phyloP scores from a whole-genome alignment of 805 yeast species.

The Kazachstania psychrophila region DNA sequence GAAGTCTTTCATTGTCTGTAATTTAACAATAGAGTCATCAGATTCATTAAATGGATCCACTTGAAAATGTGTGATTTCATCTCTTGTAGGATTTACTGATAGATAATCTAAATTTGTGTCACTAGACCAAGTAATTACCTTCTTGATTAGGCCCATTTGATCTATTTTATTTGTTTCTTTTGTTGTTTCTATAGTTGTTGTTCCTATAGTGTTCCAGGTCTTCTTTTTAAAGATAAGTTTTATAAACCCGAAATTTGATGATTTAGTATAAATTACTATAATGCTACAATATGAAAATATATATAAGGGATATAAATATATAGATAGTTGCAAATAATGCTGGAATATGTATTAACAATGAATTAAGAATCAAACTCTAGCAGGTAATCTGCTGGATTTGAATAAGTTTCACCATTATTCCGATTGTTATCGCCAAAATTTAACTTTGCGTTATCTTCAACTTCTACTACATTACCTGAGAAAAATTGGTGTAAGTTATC shows the following conservation, averaged over 20 bases:
- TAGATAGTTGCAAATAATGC: too few species aligned
- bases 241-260: too few species aligned
- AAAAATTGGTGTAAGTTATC: constrained; percentile 27
- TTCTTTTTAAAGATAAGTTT: too few species aligned
- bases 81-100: constrained; percentile 70
- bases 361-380: constrained; percentile 22
- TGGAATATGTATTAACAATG: background rate
- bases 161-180: background rate
- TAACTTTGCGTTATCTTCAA: constrained; percentile 27
- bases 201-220: too few species aligned
- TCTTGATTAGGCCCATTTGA: constrained; percentile 27
- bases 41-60: constrained; percentile 41
- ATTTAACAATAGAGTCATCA: constrained; percentile 44
- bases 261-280: too few species aligned
- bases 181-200: too few species aligned
- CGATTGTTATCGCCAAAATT: constrained; percentile 12
- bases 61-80: constrained; percentile 61
- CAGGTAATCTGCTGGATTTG: constrained; percentile 24
- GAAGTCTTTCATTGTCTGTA: constrained; percentile 52
- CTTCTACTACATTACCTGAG: constrained; percentile 26
- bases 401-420: background rate
- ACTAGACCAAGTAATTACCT: constrained; percentile 27
- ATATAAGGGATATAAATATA: background rate
- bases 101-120: constrained; percentile 32
- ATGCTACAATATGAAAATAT: background rate